phyloP scores from a whole-genome alignment of 495 filamentous ascomycete species.

The Penicillium paxilli region DNA sequence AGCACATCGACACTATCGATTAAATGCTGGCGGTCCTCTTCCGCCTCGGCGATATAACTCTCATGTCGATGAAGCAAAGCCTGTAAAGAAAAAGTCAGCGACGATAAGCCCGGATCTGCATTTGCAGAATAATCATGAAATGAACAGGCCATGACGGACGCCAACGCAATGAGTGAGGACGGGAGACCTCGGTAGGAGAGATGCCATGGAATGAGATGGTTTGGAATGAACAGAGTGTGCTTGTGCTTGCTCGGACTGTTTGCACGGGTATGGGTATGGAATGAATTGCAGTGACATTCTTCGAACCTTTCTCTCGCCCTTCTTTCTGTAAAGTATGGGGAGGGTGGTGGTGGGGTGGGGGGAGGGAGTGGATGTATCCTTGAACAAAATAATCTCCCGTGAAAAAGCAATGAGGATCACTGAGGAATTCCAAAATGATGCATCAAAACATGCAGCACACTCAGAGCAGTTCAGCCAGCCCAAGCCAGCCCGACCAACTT shows the following conservation, averaged over 20 bases:
- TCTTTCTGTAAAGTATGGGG: too few relatives aligned
- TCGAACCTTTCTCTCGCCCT: too few relatives aligned
- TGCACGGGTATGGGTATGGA: background rate
- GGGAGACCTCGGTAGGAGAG: conserved; percentile 18
- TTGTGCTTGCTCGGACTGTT: too few relatives aligned
- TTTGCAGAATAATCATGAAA: conserved; percentile 21
- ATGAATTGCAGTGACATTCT: too few relatives aligned
- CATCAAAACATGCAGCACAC: conserved; percentile 26
- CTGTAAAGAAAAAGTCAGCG: conserved; percentile 78
- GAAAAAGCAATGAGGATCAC: conserved; percentile 1
- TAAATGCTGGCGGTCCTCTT: conserved; percentile 74
- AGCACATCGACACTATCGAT: conserved; percentile 68
- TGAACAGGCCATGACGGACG: conserved; percentile 39
- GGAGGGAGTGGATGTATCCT: background rate
- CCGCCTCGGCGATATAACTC: conserved; percentile 85
- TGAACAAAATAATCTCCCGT: background rate
- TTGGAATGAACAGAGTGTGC: background rate
- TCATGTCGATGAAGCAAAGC: conserved; percentile 90
- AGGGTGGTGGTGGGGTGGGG: too few relatives aligned
- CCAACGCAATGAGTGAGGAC: conserved; percentile 33
- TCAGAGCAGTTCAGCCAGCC: conserved; percentile 19
- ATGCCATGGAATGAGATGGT: conserved; percentile 11
- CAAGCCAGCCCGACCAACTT: background rate
- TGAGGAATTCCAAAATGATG: conserved; percentile 22
- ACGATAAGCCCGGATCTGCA: conserved; percentile 20